These are phyloP conservation scores for Diaporthe velutina DNA, from an alignment of 2,329 filamentous ascomycete species.

Conservation along the genomic window DNA sequence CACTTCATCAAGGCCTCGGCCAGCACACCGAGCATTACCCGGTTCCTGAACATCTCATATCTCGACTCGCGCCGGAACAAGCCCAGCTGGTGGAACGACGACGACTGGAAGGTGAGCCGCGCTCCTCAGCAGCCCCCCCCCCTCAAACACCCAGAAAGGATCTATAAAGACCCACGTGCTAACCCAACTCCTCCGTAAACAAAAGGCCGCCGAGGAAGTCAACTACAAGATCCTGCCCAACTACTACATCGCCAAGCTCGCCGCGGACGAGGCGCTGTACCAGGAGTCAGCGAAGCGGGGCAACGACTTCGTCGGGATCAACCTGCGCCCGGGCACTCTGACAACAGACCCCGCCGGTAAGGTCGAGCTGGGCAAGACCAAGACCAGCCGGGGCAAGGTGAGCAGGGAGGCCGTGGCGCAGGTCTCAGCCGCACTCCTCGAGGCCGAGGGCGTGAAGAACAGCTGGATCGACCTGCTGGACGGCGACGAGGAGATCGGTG, in stretches of 20 bases:
- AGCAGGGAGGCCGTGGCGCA: conserved; percentile 72
- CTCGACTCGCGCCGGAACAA: conserved; percentile 63
- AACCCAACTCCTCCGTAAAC: not conserved
- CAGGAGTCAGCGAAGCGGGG: conserved; percentile 56
- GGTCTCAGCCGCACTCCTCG: conserved; percentile 68
- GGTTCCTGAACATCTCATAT: conserved; percentile 76
- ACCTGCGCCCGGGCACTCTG: conserved; percentile 66
- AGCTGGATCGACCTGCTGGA: conserved; percentile 69
- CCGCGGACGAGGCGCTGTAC: conserved; percentile 69
- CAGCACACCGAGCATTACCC: conserved; percentile 64
- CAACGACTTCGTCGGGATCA: conserved; percentile 60
- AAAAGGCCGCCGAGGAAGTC: conserved; percentile 48
- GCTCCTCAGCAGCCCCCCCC: not conserved
- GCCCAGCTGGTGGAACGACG: conserved; percentile 69
- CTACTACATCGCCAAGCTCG: conserved; percentile 73
- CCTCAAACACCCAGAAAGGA: not conserved
- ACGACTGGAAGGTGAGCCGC: conserved; percentile 53
- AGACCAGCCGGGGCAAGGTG: conserved; percentile 54
- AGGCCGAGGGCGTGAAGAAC: conserved; percentile 59
- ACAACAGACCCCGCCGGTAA: conserved; percentile 61
- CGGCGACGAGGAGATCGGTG: conserved; percentile 62
- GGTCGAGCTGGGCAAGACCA: conserved; percentile 62
- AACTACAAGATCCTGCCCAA: conserved; percentile 58
- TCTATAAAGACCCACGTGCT: not conserved
- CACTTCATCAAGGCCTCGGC: conserved; percentile 73